Evolutionary conservation across 225 moss, liverwort and hornwort genomes (phyloP), one percentile per base, ranked within the genome.

Genomic region (Takakia lepidozioides): DNA sequence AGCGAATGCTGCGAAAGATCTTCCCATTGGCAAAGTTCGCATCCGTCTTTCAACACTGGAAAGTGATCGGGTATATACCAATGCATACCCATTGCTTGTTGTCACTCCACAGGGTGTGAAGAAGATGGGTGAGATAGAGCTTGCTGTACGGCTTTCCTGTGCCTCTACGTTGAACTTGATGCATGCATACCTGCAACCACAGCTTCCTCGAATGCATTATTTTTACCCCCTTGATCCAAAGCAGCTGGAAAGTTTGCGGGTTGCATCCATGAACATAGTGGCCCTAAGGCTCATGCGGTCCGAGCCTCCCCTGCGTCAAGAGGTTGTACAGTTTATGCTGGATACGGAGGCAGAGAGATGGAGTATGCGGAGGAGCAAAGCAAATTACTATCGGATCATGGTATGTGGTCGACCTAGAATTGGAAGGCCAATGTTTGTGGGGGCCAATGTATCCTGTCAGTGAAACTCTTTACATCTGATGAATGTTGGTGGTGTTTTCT

Each of bases 311-410:
- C 47, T 98, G 30, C 44, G 74, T 4, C 98, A 91, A 49, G 98
- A 98, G 42, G 82, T 83, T 0, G 90, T 91, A 1, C 87, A 79
- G 18, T 98, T 80, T 10, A 85, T 91, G 85, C 59, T 98, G 7
- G 98, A 91, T n/a, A 85, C 91, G 0, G 98, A 87, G 27, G 81
- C 87, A 0, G 82, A 76, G 58, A 70, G 90, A 3, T 98, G 98
- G 98, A 98, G 98, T 19, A 98, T 98, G 98, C 72, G 98, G 9
- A 69, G 91, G n/a, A 98, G 98, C 69, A 98, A 98, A 63, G 98
- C 98, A 0, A 91, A 98, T 20, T 91, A 91, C 25, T 87, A 63
- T 21, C 66, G 98, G 19, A 98, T 98, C 11, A 81, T 85, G 82
- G 98, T 98, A 75, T 24, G 45, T 1, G n/a, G n/a, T n/a, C n/a